Percentiles rank a stretch among this genome's conserved stretches.
Conservation (phyloP, 768 basidiomycete genomes). For the Infundibulicybe gibba region DNA sequence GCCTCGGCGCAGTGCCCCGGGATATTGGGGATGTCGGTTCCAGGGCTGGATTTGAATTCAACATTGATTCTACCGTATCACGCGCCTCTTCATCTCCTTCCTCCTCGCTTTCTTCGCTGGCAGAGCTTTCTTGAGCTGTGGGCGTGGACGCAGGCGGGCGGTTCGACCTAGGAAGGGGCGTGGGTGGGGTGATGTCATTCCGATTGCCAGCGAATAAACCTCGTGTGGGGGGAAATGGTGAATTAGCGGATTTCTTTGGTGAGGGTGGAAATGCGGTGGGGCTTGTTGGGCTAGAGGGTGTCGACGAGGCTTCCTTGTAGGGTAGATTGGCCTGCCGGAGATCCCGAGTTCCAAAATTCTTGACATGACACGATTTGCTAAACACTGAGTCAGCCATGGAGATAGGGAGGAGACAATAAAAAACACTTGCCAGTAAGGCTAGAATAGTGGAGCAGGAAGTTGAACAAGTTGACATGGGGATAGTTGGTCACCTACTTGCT, state of each 20-base stretch:
- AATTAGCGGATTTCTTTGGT: slow-evolving; percentile 12
- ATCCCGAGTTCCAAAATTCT: slow-evolving; percentile 74
- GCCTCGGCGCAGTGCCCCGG: neutral
- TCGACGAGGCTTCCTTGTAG: slow-evolving; percentile 31
- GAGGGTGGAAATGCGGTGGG: slow-evolving; percentile 18
- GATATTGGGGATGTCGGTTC: neutral
- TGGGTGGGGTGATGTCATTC: neutral
- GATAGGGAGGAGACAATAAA: neutral
- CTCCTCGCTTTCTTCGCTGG: slow-evolving; percentile 2
- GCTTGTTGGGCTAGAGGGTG: slow-evolving; percentile 10
- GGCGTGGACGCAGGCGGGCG: slow-evolving; percentile 19
- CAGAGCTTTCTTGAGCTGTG: neutral
- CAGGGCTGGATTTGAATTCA: neutral
- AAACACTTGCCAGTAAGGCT: slow-evolving; percentile 50
- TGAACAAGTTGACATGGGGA: slow-evolving; percentile 1
- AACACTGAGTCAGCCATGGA: neutral
- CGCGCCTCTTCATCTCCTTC: slow-evolving; percentile 12
- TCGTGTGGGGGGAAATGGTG: slow-evolving; percentile 22
- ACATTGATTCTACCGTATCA: slow-evolving; percentile 9
- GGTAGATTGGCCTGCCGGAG: slow-evolving; percentile 72
- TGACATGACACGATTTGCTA: slow-evolving; percentile 82
- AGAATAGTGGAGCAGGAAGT: neutral
- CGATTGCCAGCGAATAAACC: no score
- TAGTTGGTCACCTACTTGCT: slow-evolving; percentile 49
- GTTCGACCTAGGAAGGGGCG: slow-evolving; percentile 18